These are phyloP conservation scores for Cutaneotrichosporon sp. DNA, from an alignment of 1,284 basidiomycete genomes.

Conservation along the genomic window DNA sequence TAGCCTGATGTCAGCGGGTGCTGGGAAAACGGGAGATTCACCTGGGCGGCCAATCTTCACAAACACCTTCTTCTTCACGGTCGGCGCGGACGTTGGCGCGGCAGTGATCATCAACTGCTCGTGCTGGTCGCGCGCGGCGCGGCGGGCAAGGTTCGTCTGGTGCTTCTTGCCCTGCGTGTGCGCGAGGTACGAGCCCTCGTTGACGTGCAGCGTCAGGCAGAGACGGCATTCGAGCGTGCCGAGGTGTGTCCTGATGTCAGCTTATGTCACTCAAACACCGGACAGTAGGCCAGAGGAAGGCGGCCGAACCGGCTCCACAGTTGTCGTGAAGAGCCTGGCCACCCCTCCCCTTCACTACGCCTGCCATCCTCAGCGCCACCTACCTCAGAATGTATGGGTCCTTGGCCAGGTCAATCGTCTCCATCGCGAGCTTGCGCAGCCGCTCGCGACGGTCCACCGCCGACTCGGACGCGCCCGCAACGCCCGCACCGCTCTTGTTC, in stretches of 20 bases:
- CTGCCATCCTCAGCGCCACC: slow-evolving; percentile 5
- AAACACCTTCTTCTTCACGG: slow-evolving; percentile 86
- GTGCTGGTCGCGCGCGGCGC: slow-evolving; percentile 93
- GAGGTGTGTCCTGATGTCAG: slow-evolving; percentile 73
- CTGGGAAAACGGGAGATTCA: background rate
- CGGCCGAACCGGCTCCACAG: no score
- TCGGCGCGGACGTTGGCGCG: slow-evolving; percentile 59
- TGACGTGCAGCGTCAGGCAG: slow-evolving; percentile 96
- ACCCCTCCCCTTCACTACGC: background rate
- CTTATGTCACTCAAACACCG: no score
- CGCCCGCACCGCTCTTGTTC: slow-evolving; percentile 93
- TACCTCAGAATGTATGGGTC: slow-evolving; percentile 92
- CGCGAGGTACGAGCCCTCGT: slow-evolving; percentile 98
- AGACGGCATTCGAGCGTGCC: slow-evolving; percentile 96
- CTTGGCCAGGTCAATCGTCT: slow-evolving; percentile 96
- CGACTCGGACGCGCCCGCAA: slow-evolving; percentile 68
- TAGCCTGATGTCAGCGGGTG: slow-evolving; percentile 40
- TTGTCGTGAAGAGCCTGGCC: no score
- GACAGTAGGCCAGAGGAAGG: no score
- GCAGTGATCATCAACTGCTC: slow-evolving; percentile 86
- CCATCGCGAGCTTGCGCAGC: slow-evolving; percentile 88
- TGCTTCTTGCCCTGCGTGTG: slow-evolving; percentile 99
- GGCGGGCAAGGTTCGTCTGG: slow-evolving; percentile 94
- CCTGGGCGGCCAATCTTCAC: slow-evolving; percentile 91
- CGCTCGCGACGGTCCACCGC: slow-evolving; percentile 96